phyloP scores from a whole-genome alignment of 2,329 filamentous ascomycete species.

The Tolypocladium nubicola region DNA sequence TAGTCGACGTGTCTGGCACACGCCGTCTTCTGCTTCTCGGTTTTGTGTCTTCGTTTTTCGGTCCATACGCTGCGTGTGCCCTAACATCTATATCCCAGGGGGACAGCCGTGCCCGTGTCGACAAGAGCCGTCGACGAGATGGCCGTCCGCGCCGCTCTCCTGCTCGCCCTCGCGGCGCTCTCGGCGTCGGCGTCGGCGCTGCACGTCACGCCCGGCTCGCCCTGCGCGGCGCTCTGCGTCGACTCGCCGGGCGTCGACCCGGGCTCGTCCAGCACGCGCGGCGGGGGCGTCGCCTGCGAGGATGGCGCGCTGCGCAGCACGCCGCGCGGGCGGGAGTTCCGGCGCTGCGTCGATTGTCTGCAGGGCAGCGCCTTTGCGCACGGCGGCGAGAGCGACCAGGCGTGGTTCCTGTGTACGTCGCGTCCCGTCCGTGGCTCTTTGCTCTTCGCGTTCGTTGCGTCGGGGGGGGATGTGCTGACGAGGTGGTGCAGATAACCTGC shows the following conservation, averaged over 20 bases:
- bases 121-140: not conserved
- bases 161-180: not conserved
- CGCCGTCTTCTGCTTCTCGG: not conserved
- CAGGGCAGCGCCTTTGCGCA: slow-evolving; percentile 38
- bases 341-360: slow-evolving; percentile 40
- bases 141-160: not conserved
- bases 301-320: slow-evolving; percentile 31
- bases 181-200: slow-evolving; percentile 21
- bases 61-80: not conserved
- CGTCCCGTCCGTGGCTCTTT: not conserved
- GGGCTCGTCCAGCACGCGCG: slow-evolving; percentile 31
- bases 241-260: slow-evolving; percentile 18
- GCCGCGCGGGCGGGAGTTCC: slow-evolving; percentile 32
- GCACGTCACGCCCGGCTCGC: slow-evolving; percentile 43
- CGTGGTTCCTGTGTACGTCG: slow-evolving; percentile 46
- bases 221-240: slow-evolving; percentile 39
- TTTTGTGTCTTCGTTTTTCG: not conserved
- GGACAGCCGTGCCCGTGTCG: not conserved
- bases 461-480: not conserved
- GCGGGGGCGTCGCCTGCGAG: slow-evolving; percentile 35
- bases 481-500: slow-evolving; percentile 31
- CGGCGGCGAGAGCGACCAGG: slow-evolving; percentile 39
- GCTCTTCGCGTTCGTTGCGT: too few relatives aligned
- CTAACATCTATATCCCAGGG: not conserved
- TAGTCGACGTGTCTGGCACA: not conserved